phyloP scores from a whole-genome alignment of 2,329 filamentous ascomycete genomes.

The Pezicula radicicola region DNA sequence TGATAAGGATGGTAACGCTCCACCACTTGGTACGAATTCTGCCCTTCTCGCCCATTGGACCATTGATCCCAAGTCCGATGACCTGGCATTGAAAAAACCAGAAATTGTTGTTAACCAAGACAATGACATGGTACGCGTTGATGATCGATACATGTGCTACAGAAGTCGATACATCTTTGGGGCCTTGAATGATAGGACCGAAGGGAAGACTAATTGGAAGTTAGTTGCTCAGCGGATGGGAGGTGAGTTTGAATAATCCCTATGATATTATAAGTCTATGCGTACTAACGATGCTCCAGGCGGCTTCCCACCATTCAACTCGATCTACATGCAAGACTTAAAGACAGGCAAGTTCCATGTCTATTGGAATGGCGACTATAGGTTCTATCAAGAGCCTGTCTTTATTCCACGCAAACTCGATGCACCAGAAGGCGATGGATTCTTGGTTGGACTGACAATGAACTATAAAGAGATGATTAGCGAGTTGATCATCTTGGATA shows the following conservation, averaged over 20 bases:
- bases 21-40: constrained; percentile 24
- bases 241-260: neutral
- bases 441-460: constrained; percentile 22
- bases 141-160: constrained; percentile 34
- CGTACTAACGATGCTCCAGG: neutral
- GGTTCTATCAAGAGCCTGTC: constrained; percentile 22
- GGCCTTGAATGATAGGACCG: neutral
- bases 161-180: constrained; percentile 44
- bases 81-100: constrained; percentile 21
- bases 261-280: neutral
- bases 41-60: constrained; percentile 17
- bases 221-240: constrained; percentile 17
- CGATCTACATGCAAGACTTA: constrained; percentile 4
- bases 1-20: constrained; percentile 32
- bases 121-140: constrained; percentile 25
- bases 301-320: constrained; percentile 5
- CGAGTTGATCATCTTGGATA: constrained; percentile 10
- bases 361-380: constrained; percentile 18
- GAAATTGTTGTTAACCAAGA: constrained; percentile 31
- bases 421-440: constrained; percentile 26
- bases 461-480: constrained; percentile 14
- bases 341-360: neutral
- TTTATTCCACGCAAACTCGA: constrained; percentile 21
- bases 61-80: constrained; percentile 19
- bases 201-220: constrained; percentile 20